Base-by-base conservation (phyloP, 1,139 yeast genomes). In the Lodderomyces jiufengensis region DNA sequence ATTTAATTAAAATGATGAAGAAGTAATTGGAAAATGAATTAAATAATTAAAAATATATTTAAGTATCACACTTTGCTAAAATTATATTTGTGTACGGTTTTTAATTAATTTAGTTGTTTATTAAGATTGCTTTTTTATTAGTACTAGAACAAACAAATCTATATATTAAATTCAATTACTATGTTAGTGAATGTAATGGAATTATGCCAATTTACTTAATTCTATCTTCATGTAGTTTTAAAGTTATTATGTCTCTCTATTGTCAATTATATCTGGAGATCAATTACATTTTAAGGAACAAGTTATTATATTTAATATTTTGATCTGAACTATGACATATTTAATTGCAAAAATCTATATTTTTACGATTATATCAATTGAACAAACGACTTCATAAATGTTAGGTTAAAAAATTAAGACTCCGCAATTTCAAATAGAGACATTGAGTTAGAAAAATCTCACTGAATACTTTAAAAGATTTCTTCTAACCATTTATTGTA, bases 121-220 rank as follows among this genome's bases (percentile, higher is more conserved):
- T 8, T 28, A 28, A n/a, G 11, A 14, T 27, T 27, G 30, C 30
- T 27, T 14, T 16, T 27, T 11, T 21, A n/a, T 26, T 9, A 11
- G 14, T 6, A 21, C 24, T 10, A 9, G 9, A 21, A 10, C 24
- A 21, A 10, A 21, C 9, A 21, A 10, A 21, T 21, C 24, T 21
- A 21, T 8, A 10, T 8, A 21, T 8, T 10, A 21, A 10, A 21
- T 10, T 21, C 24, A 21, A 8, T 21, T 21, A 21, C 8, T 10
- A 10, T 10, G 24, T 10, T 21, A n/a, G n/a, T n/a, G n/a, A n/a
- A n/a, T n/a, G n/a, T n/a, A n/a, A n/a, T n/a, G n/a, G n/a, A n/a
- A n/a, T n/a, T n/a, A n/a, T n/a, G n/a, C n/a, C n/a, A n/a, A n/a
- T n/a, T n/a, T n/a, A n/a, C n/a, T n/a, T n/a, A n/a, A n/a, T n/a